Conservation (phyloP, 2,329 filamentous ascomycete species). For the Karstenula rhodostoma region DNA sequence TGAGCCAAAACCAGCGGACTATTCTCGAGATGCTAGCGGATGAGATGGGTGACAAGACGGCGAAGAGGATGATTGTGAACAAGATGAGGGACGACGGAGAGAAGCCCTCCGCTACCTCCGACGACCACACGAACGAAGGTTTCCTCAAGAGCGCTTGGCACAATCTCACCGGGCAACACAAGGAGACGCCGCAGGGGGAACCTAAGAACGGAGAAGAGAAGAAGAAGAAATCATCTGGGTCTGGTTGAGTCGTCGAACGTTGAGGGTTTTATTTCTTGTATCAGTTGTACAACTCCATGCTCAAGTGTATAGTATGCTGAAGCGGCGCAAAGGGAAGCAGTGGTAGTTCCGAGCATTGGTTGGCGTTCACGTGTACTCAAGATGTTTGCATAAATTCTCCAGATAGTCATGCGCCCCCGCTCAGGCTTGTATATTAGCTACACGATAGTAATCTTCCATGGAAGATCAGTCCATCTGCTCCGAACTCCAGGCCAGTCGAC, state of each 20-base stretch:
- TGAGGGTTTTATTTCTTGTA: conserved; percentile 1
- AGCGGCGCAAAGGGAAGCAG: conserved; percentile 27
- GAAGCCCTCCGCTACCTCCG: conserved; percentile 24
- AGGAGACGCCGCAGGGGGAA: conserved; percentile 35
- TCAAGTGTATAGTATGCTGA: conserved; percentile 18
- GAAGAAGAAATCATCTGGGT: conserved; percentile 49
- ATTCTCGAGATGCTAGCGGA: conserved; percentile 96
- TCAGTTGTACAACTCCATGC: conserved; percentile 22
- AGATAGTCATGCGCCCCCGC: conserved; percentile 40
- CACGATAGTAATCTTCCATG: conserved; percentile 9
- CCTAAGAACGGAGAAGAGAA: conserved; percentile 25
- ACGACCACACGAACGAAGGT: conserved; percentile 77
- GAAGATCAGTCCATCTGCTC: neutral
- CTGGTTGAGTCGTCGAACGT: conserved; percentile 20
- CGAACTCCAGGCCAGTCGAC: neutral
- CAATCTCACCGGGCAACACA: conserved; percentile 78
- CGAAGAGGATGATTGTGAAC: conserved; percentile 91
- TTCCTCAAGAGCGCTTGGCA: conserved; percentile 96
- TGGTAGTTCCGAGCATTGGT: conserved; percentile 39
- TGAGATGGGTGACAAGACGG: conserved; percentile 91
- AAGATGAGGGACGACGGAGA: conserved; percentile 53
- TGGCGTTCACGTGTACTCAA: conserved; percentile 33
- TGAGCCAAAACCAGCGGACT: conserved; percentile 88
- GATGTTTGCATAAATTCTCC: conserved; percentile 30
- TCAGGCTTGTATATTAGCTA: conserved; percentile 42